Conservation (phyloP, 345 rosid genomes). For the Brassica nigra region DNA sequence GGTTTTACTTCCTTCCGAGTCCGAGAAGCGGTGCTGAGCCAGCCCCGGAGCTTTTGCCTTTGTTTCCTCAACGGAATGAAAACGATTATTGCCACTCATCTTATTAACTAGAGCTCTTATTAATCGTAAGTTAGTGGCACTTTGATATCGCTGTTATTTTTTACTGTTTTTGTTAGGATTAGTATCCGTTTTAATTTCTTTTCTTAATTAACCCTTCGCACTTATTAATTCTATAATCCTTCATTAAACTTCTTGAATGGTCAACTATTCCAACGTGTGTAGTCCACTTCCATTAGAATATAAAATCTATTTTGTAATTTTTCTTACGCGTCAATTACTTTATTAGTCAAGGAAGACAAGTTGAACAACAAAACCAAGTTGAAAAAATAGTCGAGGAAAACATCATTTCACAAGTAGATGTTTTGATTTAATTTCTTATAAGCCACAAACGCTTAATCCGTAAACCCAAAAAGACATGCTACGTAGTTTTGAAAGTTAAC, state of each 20-base stretch:
- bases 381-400: constrained; percentile 12
- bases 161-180: constrained; percentile 35
- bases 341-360: constrained; percentile 22
- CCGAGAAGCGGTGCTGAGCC: constrained; percentile 55
- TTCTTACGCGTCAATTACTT: constrained; percentile 17
- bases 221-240: not conserved
- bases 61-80: constrained; percentile 54
- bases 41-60: constrained; percentile 67
- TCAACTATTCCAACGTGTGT: constrained; percentile 39
- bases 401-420: constrained; percentile 14
- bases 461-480: constrained; percentile 14
- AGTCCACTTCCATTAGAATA: constrained; percentile 25
- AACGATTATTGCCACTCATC: constrained; percentile 7
- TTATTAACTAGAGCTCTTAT: not conserved
- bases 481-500: not conserved
- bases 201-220: constrained; percentile 2
- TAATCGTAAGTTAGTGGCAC: constrained; percentile 9
- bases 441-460: not conserved
- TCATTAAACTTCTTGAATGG: not conserved
- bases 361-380: not conserved
- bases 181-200: not conserved
- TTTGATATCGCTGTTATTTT: constrained; percentile 19
- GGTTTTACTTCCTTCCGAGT: constrained; percentile 72
- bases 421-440: not conserved
- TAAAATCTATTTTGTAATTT: not conserved